Conservation (phyloP, 2,329 filamentous ascomycete species). For the Beauveria australis region DNA sequence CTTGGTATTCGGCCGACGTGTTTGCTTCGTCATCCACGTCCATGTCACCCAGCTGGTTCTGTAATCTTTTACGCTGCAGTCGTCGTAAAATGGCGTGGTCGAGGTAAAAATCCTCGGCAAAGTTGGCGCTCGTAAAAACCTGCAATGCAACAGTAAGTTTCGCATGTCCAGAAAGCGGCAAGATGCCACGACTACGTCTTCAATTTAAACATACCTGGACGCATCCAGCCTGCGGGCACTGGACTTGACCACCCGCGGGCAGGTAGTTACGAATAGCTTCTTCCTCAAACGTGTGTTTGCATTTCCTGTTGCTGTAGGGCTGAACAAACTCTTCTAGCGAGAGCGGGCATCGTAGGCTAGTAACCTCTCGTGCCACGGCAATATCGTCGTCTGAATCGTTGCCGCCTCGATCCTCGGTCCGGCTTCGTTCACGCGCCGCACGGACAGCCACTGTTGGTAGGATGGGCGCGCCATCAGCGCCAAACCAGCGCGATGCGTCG, state of each 20-base stretch:
- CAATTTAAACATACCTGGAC: slow-evolving; percentile 34
- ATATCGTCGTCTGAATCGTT: slow-evolving; percentile 61
- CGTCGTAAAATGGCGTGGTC: slow-evolving; percentile 50
- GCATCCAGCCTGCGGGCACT: slow-evolving; percentile 61
- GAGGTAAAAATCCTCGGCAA: slow-evolving; percentile 42
- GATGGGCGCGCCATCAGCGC: slow-evolving; percentile 34
- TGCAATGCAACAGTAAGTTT: slow-evolving; percentile 18
- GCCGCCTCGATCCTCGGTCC: slow-evolving; percentile 18
- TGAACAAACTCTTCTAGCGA: slow-evolving; percentile 56
- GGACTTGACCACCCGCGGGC: slow-evolving; percentile 33
- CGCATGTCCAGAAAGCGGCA: neutral
- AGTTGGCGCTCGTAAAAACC: slow-evolving; percentile 34
- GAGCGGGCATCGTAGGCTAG: slow-evolving; percentile 62
- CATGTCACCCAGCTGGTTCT: slow-evolving; percentile 27
- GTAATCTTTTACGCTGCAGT: slow-evolving; percentile 45
- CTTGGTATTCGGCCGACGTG: neutral
- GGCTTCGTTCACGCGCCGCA: slow-evolving; percentile 2
- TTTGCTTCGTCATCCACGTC: slow-evolving; percentile 32
- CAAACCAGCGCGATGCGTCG: slow-evolving; percentile 47
- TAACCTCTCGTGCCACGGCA: slow-evolving; percentile 53
- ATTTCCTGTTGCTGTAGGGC: slow-evolving; percentile 58
- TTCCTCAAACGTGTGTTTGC: slow-evolving; percentile 67
- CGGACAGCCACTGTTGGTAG: slow-evolving; percentile 19
- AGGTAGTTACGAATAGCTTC: slow-evolving; percentile 50
- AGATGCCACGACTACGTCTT: neutral